These are phyloP conservation scores for Seiridium cupressi DNA, from an alignment of 2,329 filamentous ascomycete species.

Conservation along the genomic window DNA sequence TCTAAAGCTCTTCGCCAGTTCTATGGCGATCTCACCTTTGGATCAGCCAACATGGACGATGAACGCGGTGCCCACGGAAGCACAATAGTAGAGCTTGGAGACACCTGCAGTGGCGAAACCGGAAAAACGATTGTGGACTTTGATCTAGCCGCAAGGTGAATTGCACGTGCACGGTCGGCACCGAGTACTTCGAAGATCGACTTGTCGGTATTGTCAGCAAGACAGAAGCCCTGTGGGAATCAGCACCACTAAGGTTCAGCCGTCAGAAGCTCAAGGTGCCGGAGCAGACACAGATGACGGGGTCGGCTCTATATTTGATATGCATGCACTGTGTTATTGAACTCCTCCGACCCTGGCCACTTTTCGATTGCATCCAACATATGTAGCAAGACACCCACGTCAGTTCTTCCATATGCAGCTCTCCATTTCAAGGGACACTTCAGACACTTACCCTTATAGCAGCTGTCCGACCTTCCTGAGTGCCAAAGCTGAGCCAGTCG, in stretches of 20 bases:
- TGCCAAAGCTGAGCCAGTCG: constrained; percentile 22
- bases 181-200: constrained; percentile 4
- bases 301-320: too few relatives aligned
- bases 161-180: background rate
- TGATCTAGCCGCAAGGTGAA: constrained; percentile 7
- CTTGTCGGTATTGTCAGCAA: constrained; percentile 15
- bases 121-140: background rate
- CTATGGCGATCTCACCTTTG: constrained; percentile 21
- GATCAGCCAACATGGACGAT: constrained; percentile 22
- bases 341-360: constrained; percentile 33
- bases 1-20: constrained; percentile 21
- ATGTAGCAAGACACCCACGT: background rate
- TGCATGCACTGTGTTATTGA: constrained; percentile 33
- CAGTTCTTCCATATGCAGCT: background rate
- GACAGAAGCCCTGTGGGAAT: constrained; percentile 26
- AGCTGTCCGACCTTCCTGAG: constrained; percentile 27
- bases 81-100: constrained; percentile 6
- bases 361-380: constrained; percentile 30
- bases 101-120: background rate
- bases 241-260: constrained; percentile 2
- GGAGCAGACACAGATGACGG: constrained; percentile 11
- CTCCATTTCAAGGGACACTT: background rate
- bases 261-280: too few relatives aligned
- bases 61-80: constrained; percentile 3
- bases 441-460: constrained; percentile 17